Evolutionary conservation across 179 eudicot species (phyloP).

Genomic region (Spergularia azorica): DNA sequence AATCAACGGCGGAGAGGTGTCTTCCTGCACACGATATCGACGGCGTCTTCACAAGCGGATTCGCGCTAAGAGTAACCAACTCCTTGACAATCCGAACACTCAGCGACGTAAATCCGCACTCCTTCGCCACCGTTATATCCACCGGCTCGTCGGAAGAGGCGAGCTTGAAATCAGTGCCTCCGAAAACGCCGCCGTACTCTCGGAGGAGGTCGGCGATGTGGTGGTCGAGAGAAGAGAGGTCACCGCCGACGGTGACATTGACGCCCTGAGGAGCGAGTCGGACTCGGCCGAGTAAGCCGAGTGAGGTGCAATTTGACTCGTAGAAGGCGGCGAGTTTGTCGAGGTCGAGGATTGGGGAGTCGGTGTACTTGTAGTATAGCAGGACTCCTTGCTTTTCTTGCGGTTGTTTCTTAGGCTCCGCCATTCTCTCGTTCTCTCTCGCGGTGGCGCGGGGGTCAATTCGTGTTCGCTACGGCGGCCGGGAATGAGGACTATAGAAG

Average conservation of each 20-base stretch:
- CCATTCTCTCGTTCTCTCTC: background rate
- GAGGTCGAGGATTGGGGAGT: conserved; percentile 51
- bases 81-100: conserved; percentile 91
- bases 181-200: conserved; percentile 51
- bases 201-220: conserved; percentile 61
- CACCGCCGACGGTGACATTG: conserved; percentile 92
- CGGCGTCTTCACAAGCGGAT: conserved; percentile 63
- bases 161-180: conserved; percentile 90
- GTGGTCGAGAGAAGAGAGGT: conserved; percentile 48
- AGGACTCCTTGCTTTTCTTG: conserved; percentile 56
- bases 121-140: conserved; percentile 69
- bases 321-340: conserved; percentile 55
- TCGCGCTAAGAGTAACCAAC: conserved; percentile 75
- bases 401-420: background rate
- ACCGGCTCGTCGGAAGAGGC: conserved; percentile 66
- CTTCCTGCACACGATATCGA: conserved; percentile 70
- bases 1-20: conserved; percentile 88
- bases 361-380: conserved; percentile 77
- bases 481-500: background rate
- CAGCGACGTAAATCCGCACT: conserved; percentile 89
- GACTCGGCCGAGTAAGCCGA: conserved; percentile 85
- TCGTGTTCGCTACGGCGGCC: background rate
- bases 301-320: conserved; percentile 68
- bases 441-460: background rate
- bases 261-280: conserved; percentile 85